Evolutionary conservation across 1,139 yeast genomes (phyloP).

Genomic region (Yamadazyma dushanensis): DNA sequence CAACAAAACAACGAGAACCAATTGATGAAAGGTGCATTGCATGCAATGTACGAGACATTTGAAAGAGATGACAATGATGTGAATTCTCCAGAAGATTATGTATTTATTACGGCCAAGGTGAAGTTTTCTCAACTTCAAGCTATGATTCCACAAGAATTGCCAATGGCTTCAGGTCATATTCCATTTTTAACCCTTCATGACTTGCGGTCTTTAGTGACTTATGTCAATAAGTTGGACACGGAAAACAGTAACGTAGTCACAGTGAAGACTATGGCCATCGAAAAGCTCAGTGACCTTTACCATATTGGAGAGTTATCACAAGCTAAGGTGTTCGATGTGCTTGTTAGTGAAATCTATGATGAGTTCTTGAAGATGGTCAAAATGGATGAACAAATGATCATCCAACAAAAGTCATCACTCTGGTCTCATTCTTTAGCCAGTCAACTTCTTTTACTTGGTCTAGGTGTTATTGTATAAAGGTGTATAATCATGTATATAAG

Average conservation of each 20-base stretch:
- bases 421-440: constrained; percentile 67
- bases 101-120: constrained; percentile 63
- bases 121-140: constrained; percentile 65
- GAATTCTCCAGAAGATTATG: constrained; percentile 40
- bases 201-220: constrained; percentile 59
- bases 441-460: constrained; percentile 56
- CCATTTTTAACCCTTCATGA: constrained; percentile 61
- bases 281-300: constrained; percentile 54
- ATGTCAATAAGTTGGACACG: constrained; percentile 46
- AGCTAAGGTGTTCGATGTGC: constrained; percentile 51
- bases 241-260: constrained; percentile 33
- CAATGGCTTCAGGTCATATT: constrained; percentile 51
- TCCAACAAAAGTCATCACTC: constrained; percentile 44
- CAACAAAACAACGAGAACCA: constrained; percentile 23
- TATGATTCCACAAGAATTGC: constrained; percentile 51
- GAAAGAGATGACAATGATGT: constrained; percentile 9
- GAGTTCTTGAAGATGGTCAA: constrained; percentile 56
- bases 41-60: constrained; percentile 47
- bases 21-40: constrained; percentile 42
- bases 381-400: constrained; percentile 47
- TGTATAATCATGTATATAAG: constrained; percentile 1
- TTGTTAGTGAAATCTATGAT: constrained; percentile 59
- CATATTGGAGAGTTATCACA: constrained; percentile 48
- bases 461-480: constrained; percentile 54
- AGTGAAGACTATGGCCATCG: constrained; percentile 59